Conservation (phyloP, 2,329 filamentous ascomycete genomes). For the Colletotrichum liriopes region DNA sequence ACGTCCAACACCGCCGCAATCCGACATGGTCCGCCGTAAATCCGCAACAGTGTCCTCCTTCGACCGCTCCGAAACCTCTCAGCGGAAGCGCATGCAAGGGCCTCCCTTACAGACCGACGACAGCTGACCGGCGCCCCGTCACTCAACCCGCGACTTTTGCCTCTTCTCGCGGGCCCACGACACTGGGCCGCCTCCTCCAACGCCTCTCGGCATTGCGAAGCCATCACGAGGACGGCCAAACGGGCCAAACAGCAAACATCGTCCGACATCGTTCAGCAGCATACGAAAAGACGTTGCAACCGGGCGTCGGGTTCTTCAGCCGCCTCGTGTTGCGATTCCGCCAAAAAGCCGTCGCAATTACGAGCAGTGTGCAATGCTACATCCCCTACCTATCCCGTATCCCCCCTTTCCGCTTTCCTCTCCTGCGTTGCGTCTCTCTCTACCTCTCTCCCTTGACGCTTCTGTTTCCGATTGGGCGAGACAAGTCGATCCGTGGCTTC, state of each 20-base stretch:
- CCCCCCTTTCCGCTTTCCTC: background rate
- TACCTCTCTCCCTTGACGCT: background rate
- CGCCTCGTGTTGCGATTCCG: constrained; percentile 1
- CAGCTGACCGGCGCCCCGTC: constrained; percentile 32
- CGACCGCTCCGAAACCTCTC: constrained; percentile 13
- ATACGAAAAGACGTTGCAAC: background rate
- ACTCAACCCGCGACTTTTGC: constrained; percentile 25
- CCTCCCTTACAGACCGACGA: constrained; percentile 29
- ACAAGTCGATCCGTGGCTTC: background rate
- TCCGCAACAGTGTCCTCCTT: constrained; percentile 6
- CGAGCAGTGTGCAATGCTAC: constrained; percentile 10
- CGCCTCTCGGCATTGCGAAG: background rate
- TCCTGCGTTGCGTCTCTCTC: background rate
- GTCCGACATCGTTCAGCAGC: background rate
- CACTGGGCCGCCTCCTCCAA: too few species aligned
- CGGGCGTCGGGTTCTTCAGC: background rate
- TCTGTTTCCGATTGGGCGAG: constrained; percentile 23
- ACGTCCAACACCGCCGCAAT: constrained; percentile 13
- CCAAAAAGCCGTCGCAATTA: background rate
- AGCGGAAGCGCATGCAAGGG: constrained; percentile 16
- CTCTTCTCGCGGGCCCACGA: background rate
- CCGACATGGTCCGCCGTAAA: constrained; percentile 18
- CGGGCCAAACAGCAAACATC: background rate
- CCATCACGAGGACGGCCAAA: background rate
- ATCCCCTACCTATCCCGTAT: background rate